phyloP scores from a whole-genome alignment of 2,329 filamentous ascomycete genomes.

The Alternaria ethzedia region DNA sequence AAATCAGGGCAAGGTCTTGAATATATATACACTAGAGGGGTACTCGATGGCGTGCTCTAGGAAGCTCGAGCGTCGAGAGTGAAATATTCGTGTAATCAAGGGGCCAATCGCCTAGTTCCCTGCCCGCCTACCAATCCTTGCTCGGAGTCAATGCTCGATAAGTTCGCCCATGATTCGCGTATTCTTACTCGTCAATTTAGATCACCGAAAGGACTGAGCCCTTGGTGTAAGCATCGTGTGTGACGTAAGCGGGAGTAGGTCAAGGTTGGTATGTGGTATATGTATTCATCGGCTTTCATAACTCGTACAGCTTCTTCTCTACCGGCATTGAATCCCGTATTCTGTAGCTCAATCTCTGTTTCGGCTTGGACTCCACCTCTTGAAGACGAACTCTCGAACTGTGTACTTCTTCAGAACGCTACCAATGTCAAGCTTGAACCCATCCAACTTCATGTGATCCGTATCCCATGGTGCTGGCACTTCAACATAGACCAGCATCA shows the following conservation, averaged over 20 bases:
- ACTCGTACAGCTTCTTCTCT: not conserved
- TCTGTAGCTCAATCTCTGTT: conserved; percentile 62
- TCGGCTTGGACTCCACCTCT: conserved; percentile 84
- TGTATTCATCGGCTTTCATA: not conserved
- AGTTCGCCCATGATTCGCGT: too few relatives aligned
- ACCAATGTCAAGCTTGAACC: conserved; percentile 62
- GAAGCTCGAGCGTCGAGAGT: not conserved
- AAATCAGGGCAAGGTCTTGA: not conserved
- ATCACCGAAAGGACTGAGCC: not conserved
- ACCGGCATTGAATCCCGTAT: not conserved
- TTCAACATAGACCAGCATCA: conserved; percentile 91
- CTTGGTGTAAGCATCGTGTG: not conserved
- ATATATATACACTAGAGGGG: not conserved
- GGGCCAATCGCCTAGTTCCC: not conserved
- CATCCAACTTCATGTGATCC: conserved; percentile 46
- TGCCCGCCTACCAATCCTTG: not conserved
- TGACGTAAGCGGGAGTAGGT: not conserved
- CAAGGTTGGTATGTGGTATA: not conserved
- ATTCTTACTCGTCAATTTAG: not conserved
- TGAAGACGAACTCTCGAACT: conserved; percentile 80
- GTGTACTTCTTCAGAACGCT: conserved; percentile 71
- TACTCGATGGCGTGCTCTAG: not conserved
- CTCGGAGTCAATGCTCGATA: not conserved
- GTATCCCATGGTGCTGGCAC: conserved; percentile 71
- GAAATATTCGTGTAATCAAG: not conserved